Base-by-base conservation (phyloP, 2,329 filamentous ascomycete genomes). In the Chalaropsis thielavioides region DNA sequence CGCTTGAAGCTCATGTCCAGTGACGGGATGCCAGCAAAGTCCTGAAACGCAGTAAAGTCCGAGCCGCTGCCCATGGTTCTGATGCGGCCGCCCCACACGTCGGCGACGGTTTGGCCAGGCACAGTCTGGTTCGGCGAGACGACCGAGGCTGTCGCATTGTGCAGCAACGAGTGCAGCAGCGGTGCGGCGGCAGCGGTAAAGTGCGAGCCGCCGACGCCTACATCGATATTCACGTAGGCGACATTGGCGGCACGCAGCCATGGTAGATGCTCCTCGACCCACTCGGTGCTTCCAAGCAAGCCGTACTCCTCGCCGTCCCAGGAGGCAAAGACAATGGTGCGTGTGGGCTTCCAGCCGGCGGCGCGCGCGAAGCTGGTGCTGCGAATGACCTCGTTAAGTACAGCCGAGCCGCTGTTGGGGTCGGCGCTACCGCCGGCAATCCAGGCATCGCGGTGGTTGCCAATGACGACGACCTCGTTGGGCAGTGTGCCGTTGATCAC, bases 371-470 rank as follows among this genome's bases (percentile, higher is more conserved):
- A 78, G 27, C 88, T 88, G 68, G 94, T 89, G 61, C 84, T 84
- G 63, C 88, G 83, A 62, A 92, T 81, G 1, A 92, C 84, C 70
- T 95, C 90, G 69, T 90, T 91, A 56, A 95, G 74, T 0, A 86
- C 83, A 3, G 90, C 88, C 17, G 87, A 91, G 68, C 90, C 90
- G 68, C 86, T 89, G 77, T 92, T 92, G 0, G 90, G 90, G 70
- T 95, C 90, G 13, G 80, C 88, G 17, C 89, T 88, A 27, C 90
- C 89, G n/a, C 90, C 90, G 22, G 86, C 86, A 70, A 92, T 87
- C 90, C 90, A 95, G 0, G 92, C 89, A 74, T 96, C 91, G 41
- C 91, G 84, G 72, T 96, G 92, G 71, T 95, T 96, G n/a, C 92
- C 91, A 40, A 97, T 77, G 2, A 99, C 81, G 58, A 99, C 79